phyloP scores from a whole-genome alignment of 768 basidiomycete genomes.

The Gloeopeniophorella convolvens region DNA sequence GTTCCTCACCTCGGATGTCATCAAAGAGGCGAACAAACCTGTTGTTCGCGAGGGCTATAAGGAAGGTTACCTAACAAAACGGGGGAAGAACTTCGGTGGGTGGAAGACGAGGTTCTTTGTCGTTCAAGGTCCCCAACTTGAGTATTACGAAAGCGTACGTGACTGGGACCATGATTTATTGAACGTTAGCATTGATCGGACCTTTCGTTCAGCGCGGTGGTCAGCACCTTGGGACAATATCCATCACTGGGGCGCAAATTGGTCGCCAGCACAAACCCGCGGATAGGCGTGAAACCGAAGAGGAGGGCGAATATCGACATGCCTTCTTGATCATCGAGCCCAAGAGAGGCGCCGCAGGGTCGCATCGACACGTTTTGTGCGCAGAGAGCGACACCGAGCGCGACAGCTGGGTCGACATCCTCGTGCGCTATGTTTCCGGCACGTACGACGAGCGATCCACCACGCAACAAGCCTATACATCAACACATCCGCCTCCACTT shows the following conservation, averaged over 20 bases:
- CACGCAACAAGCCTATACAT: conserved; percentile 15
- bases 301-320: conserved; percentile 93
- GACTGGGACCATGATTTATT: not conserved
- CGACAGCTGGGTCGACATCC: conserved; percentile 90
- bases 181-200: not conserved
- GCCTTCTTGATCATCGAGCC: conserved; percentile 96
- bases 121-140: conserved; percentile 80
- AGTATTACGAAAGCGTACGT: conserved; percentile 94
- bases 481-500: conserved; percentile 18
- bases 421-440: conserved; percentile 83
- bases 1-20: conserved; percentile 87
- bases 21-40: conserved; percentile 67
- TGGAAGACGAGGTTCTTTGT: conserved; percentile 98
- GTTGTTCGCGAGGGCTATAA: conserved; percentile 81
- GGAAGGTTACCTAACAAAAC: conserved; percentile 92
- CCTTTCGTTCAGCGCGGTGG: conserved; percentile 66
- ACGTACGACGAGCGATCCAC: conserved; percentile 54
- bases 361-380: conserved; percentile 86
- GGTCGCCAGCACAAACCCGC: conserved; percentile 81
- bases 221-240: conserved; percentile 83
- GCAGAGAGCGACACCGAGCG: conserved; percentile 93
- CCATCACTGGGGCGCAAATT: conserved; percentile 89
- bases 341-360: conserved; percentile 62
- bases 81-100: conserved; percentile 96
- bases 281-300: conserved; percentile 49